Conservation (phyloP, 495 filamentous ascomycete genomes). For the Penicillium crystallinum region DNA sequence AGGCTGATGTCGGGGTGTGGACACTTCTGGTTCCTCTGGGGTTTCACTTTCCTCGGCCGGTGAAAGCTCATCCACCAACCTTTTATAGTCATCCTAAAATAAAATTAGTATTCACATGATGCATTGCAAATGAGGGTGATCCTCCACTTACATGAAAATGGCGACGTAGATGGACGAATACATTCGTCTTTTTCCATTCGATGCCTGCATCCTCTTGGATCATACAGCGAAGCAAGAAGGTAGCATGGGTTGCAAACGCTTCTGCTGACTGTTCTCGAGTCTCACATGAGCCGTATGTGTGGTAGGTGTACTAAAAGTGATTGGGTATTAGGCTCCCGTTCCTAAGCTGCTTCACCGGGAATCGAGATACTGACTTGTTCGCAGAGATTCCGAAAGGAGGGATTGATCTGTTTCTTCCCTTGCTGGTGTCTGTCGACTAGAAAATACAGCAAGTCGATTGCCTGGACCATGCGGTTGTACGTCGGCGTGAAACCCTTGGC, state of each 20-base stretch:
- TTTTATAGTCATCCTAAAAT: slow-evolving; percentile 38
- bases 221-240: slow-evolving; percentile 56
- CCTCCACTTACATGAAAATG: slow-evolving; percentile 41
- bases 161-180: slow-evolving; percentile 48
- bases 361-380: slow-evolving; percentile 35
- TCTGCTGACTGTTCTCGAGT: slow-evolving; percentile 45
- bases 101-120: background rate
- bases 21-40: slow-evolving; percentile 18
- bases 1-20: slow-evolving; percentile 24
- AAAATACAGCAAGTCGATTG: slow-evolving; percentile 65
- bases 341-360: background rate
- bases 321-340: slow-evolving; percentile 4
- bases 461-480: slow-evolving; percentile 64
- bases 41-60: slow-evolving; percentile 23
- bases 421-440: slow-evolving; percentile 48
- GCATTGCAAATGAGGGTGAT: background rate
- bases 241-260: slow-evolving; percentile 48
- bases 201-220: slow-evolving; percentile 50
- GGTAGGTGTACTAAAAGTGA: slow-evolving; percentile 34
- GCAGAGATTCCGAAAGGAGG: slow-evolving; percentile 37
- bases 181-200: slow-evolving; percentile 49
- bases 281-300: slow-evolving; percentile 43
- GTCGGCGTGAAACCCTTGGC: slow-evolving; percentile 53
- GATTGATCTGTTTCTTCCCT: slow-evolving; percentile 34
- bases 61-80: slow-evolving; percentile 29